phyloP scores from a whole-genome alignment of 2,329 filamentous ascomycete genomes.

The Ophiocordyceps australis region DNA sequence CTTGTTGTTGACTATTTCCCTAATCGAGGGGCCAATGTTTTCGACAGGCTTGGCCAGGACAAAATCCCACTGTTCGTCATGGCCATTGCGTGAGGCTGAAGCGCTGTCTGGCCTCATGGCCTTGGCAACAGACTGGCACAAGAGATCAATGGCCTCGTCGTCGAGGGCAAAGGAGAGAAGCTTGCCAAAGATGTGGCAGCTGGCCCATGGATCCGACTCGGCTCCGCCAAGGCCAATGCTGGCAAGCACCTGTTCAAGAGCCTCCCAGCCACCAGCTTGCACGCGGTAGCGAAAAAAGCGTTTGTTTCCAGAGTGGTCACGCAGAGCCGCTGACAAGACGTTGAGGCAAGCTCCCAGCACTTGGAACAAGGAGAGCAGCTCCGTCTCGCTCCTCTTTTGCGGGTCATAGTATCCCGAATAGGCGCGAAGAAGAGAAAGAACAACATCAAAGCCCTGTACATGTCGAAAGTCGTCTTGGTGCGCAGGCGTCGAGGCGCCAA shows the following conservation, averaged over 20 bases:
- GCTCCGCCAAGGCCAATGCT: slow-evolving; percentile 46
- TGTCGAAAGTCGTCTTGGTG: slow-evolving; percentile 71
- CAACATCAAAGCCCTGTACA: slow-evolving; percentile 56
- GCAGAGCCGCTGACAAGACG: slow-evolving; percentile 57
- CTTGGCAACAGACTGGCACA: slow-evolving; percentile 39
- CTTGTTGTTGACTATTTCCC: slow-evolving; percentile 28
- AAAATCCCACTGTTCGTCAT: slow-evolving; percentile 19
- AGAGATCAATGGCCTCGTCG: slow-evolving; percentile 52
- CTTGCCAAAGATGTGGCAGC: slow-evolving; percentile 62
- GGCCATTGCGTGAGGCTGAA: slow-evolving; percentile 11
- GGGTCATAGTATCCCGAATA: slow-evolving; percentile 63
- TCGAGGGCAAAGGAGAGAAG: slow-evolving; percentile 67
- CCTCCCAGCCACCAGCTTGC: slow-evolving; percentile 60
- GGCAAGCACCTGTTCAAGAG: slow-evolving; percentile 54
- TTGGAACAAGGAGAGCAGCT: slow-evolving; percentile 47
- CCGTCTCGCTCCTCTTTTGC: slow-evolving; percentile 37
- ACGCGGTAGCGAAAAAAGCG: slow-evolving; percentile 69
- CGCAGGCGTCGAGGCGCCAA: slow-evolving; percentile 29
- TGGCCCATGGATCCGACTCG: slow-evolving; percentile 49
- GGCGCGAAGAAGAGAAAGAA: slow-evolving; percentile 50
- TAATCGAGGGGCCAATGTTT: slow-evolving; percentile 20
- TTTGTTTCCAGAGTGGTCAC: slow-evolving; percentile 68
- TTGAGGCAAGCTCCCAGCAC: slow-evolving; percentile 55
- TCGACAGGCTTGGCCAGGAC: slow-evolving; percentile 17
- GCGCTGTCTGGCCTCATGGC: slow-evolving; percentile 13